phyloP scores from a whole-genome alignment of 257 asterid genomes.

The Sherardia arvensis region DNA sequence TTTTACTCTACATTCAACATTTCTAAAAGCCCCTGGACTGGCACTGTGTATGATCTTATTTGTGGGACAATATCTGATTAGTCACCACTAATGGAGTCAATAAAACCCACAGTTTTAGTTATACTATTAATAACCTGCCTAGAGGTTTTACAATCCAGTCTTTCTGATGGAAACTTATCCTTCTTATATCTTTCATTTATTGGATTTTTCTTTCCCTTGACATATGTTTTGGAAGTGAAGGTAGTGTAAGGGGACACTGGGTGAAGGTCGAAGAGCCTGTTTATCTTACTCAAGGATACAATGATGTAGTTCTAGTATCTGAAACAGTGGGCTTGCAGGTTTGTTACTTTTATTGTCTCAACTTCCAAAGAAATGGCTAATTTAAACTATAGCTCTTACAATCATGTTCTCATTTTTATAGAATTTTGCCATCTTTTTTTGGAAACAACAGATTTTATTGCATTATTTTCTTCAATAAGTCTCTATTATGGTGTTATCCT shows the following conservation, averaged over 20 bases:
- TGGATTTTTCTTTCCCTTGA: not conserved
- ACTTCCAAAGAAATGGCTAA: slow-evolving; percentile 1
- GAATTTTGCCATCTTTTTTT: not conserved
- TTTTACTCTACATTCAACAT: not conserved
- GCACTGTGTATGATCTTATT: not conserved
- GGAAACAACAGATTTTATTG: not conserved
- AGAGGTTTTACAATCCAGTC: not conserved
- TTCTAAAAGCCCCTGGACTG: not conserved
- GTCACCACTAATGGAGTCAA: not conserved
- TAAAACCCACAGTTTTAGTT: not conserved
- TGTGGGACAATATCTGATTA: not conserved
- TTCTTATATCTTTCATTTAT: slow-evolving; percentile 5
- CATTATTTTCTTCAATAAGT: not conserved
- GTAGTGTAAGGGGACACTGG: slow-evolving; percentile 79
- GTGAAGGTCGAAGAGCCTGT: slow-evolving; percentile 62
- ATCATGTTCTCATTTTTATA: not conserved
- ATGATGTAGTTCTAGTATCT: slow-evolving; percentile 60
- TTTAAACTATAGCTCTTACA: not conserved
- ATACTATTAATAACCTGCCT: not conserved
- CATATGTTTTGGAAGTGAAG: slow-evolving; percentile 27
- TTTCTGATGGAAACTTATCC: not conserved
- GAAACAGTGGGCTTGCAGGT: slow-evolving; percentile 95
- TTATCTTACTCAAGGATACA: slow-evolving; percentile 58
- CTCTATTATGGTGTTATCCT: not conserved
- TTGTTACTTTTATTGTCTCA: slow-evolving; percentile 13